Conservation (phyloP, 139 green algal genomes). For the Ettlia oleoabundans region DNA sequence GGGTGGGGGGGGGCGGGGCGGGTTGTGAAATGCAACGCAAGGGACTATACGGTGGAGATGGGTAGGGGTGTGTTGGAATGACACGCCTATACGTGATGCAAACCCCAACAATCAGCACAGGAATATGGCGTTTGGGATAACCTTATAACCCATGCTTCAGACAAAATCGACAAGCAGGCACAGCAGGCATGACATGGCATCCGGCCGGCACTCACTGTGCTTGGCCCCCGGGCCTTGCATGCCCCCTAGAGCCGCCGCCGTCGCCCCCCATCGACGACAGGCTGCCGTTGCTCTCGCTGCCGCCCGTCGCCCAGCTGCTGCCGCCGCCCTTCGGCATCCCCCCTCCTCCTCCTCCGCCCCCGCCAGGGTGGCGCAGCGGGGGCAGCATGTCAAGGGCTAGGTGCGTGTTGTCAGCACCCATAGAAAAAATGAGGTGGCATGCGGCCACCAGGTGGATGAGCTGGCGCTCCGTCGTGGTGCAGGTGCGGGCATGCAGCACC, state of each 20-base stretch:
- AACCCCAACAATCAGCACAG: no score
- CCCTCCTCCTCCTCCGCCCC: no score
- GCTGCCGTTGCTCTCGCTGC: constrained; percentile 17
- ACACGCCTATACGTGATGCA: no score
- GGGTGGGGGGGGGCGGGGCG: no score
- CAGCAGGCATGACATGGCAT: no score
- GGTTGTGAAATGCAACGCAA: no score
- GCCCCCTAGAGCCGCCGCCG: not conserved
- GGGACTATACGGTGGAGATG: no score
- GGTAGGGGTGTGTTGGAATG: no score
- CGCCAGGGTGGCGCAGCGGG: constrained; percentile 20
- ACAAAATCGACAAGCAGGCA: no score
- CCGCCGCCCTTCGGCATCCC: not conserved
- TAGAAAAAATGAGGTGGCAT: constrained; percentile 49
- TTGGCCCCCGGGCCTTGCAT: not conserved
- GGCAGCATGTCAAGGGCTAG: constrained; percentile 35
- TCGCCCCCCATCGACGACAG: not conserved
- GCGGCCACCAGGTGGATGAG: constrained; percentile 39
- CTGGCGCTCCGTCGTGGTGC: constrained; percentile 32
- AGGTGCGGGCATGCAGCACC: constrained; percentile 51
- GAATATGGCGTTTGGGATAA: no score
- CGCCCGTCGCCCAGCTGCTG: not conserved
- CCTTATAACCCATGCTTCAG: no score
- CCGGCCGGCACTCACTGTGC: not conserved
- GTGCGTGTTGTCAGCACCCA: constrained; percentile 32